These are phyloP conservation scores for Trapa bicornis DNA, from an alignment of 345 rosid genomes.

Conservation along the genomic window DNA sequence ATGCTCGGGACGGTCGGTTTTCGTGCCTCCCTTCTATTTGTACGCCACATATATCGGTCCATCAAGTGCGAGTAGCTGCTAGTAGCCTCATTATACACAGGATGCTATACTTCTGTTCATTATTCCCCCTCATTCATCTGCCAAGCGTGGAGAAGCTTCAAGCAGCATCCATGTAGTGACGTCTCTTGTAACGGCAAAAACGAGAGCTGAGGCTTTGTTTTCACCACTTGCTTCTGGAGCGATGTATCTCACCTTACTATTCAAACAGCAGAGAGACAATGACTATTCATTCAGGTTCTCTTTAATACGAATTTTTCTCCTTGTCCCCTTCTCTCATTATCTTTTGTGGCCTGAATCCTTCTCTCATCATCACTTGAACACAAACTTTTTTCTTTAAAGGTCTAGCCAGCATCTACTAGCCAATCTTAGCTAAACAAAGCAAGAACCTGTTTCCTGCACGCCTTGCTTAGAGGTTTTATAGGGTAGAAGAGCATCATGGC, in stretches of 20 bases:
- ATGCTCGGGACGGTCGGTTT: conserved; percentile 16
- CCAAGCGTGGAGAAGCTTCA: background rate
- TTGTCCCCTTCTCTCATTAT: background rate
- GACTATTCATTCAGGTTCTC: background rate
- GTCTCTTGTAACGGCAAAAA: background rate
- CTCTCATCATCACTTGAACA: background rate
- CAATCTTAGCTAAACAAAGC: no score
- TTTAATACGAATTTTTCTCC: background rate
- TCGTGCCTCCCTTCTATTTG: conserved; percentile 11
- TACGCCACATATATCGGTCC: conserved; percentile 14
- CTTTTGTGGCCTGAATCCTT: no score
- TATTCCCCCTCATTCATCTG: background rate
- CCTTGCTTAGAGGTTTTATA: no score
- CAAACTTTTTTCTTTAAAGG: no score
- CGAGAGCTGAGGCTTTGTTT: background rate
- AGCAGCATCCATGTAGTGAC: background rate
- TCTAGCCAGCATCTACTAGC: no score
- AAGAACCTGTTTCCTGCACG: no score
- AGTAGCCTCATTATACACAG: background rate
- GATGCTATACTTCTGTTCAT: background rate
- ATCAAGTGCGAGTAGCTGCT: conserved; percentile 12
- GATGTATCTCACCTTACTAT: background rate
- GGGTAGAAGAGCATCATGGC: no score
- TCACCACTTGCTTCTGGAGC: background rate
- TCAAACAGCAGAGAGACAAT: conserved; percentile 3